phyloP scores from a whole-genome alignment of 208 protist species.

The Trichomonas vaginalis region DNA sequence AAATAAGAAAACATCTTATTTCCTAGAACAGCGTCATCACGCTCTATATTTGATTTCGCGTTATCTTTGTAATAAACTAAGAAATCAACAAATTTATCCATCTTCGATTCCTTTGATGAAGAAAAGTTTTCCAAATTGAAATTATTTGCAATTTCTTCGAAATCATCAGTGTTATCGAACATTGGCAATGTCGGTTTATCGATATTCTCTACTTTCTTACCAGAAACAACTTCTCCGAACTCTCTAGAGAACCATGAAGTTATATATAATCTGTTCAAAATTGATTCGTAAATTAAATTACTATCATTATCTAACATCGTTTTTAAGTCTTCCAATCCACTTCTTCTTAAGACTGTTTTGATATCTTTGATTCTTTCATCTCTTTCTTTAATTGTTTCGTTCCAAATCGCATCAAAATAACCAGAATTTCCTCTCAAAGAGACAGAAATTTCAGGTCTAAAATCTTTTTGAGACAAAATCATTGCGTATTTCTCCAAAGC shows the following conservation, averaged over 20 bases:
- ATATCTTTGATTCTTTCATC: not conserved
- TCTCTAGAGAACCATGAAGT: not conserved
- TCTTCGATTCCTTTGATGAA: not conserved
- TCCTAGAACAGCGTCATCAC: not conserved
- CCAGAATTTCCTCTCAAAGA: not conserved
- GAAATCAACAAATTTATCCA: not conserved
- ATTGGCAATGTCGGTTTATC: not conserved
- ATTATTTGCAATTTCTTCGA: not conserved
- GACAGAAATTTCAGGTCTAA: not conserved
- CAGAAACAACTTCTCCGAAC: not conserved
- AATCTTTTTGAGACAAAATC: not conserved
- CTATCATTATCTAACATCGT: not conserved
- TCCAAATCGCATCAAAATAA: not conserved
- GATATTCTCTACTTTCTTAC: not conserved
- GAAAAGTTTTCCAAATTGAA: not conserved
- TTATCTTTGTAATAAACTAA: not conserved
- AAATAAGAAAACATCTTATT: not conserved
- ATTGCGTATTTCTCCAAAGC: not conserved
- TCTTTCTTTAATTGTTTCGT: not conserved
- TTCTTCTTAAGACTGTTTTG: not conserved
- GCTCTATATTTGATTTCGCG: not conserved
- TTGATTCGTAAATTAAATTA: not conserved
- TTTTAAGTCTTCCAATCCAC: not conserved
- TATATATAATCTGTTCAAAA: not conserved
- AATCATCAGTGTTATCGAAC: not conserved